These are phyloP conservation scores for Davidsoniella virescens DNA, from an alignment of 2,329 filamentous ascomycete genomes.

Conservation along the genomic window DNA sequence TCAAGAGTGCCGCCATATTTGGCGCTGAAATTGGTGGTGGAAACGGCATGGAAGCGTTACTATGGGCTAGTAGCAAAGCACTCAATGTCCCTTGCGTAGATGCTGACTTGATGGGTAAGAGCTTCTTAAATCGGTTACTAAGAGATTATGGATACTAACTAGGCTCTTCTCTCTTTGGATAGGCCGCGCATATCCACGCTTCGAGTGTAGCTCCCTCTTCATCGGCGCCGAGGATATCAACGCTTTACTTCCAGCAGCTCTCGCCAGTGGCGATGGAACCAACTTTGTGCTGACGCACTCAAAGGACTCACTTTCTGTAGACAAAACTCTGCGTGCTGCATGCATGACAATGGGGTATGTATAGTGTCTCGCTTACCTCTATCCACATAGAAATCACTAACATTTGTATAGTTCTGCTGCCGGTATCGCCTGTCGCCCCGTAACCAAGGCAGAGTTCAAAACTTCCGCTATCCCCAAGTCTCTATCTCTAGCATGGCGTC, in stretches of 20 bases:
- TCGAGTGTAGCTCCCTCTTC: constrained; percentile 18
- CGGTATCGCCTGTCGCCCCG: constrained; percentile 20
- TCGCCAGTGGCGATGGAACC: constrained; percentile 16
- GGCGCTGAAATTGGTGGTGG: constrained; percentile 31
- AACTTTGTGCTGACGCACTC: constrained; percentile 13
- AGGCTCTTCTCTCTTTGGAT: neutral
- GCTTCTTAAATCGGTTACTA: neutral
- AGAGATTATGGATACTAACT: neutral
- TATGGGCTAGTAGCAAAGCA: constrained; percentile 21
- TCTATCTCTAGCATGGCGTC: constrained; percentile 25
- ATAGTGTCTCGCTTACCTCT: neutral
- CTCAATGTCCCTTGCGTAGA: constrained; percentile 23
- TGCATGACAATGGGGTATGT: constrained; percentile 13
- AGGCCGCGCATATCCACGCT: constrained; percentile 18
- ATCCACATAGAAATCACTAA: constrained; percentile 4
- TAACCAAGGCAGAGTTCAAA: constrained; percentile 20
- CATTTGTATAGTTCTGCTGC: constrained; percentile 20
- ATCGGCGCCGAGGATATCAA: constrained; percentile 19
- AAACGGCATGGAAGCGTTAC: constrained; percentile 30
- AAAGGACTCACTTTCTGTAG: constrained; percentile 14
- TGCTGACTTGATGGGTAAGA: constrained; percentile 24
- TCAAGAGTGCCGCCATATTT: constrained; percentile 7
- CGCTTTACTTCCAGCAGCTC: constrained; percentile 16
- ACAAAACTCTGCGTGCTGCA: constrained; percentile 11
- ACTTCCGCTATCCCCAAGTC: constrained; percentile 22